Percentiles rank a stretch among this genome's conserved stretches.
Conservation (phyloP, 768 basidiomycete genomes). For the Polyporus arcularius region DNA sequence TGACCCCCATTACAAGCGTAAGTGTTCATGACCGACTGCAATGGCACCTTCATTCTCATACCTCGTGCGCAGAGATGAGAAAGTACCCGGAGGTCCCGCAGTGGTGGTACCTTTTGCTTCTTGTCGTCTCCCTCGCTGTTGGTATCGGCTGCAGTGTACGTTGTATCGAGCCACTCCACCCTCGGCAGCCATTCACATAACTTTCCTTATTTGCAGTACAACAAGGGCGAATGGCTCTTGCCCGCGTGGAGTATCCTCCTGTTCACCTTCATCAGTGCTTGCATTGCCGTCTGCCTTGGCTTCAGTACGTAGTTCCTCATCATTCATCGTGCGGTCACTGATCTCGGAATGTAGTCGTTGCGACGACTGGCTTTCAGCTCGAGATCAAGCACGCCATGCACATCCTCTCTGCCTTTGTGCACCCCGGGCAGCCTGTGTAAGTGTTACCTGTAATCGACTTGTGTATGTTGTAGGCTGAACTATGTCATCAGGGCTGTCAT, state of each 20-base stretch:
- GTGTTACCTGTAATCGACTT: slow-evolving; percentile 4
- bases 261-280: slow-evolving; percentile 45
- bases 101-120: slow-evolving; percentile 50
- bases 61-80: slow-evolving; percentile 41
- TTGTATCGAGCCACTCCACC: background rate
- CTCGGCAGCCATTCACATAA: background rate
- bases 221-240: slow-evolving; percentile 43
- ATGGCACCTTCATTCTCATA: background rate
- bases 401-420: slow-evolving; percentile 51
- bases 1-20: slow-evolving; percentile 52
- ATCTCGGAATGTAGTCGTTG: slow-evolving; percentile 32
- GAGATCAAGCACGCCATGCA: slow-evolving; percentile 52
- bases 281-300: slow-evolving; percentile 36
- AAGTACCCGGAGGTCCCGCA: slow-evolving; percentile 56
- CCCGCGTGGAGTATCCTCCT: slow-evolving; percentile 57
- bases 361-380: slow-evolving; percentile 46
- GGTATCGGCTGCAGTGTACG: slow-evolving; percentile 47
- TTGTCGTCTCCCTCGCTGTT: slow-evolving; percentile 46
- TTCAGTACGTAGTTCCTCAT: slow-evolving; percentile 34
- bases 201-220: slow-evolving; percentile 22
- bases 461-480: background rate
- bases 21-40: slow-evolving; percentile 1
- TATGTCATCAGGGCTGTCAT: slow-evolving; percentile 43
- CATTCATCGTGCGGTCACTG: background rate
- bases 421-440: slow-evolving; percentile 49